Evolutionary conservation across 768 basidiomycete genomes (phyloP), one percentile per base, ranked within the genome.

Genomic region (Leccinum obscurum): DNA sequence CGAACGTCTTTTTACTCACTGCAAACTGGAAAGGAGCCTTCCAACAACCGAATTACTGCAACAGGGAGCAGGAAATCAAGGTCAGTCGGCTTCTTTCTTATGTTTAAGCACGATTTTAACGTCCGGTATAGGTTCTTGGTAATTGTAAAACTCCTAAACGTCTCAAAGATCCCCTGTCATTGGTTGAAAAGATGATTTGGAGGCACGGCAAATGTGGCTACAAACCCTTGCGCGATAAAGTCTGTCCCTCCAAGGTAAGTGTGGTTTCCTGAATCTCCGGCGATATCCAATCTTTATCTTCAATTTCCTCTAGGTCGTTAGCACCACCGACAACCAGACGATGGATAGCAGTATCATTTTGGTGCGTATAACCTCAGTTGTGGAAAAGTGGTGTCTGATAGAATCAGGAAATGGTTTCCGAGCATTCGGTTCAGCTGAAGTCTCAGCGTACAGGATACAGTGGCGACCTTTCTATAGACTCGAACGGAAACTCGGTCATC

Each of bases 221-320:
- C 66, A 81, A 83, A 58, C 78, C 81, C n/a, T 66, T 93, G 34
- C 75, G 86, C 30, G 81, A 88, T 60, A 72, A 79, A 28, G 71
- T 79, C n/a, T 95, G 94, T 68, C 88, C 90, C 3, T 89, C 90
- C 5, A 94, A 94, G 80, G 91, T 87, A 60, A 39, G 2, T 60
- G 0, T 34, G 49, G 20, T n/a, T 48, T 58, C 46, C 39, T 54
- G 24, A 44, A 22, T 49, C 14, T 54, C 22, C 51, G 1, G 10
- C 20, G 14, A 6, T 24, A 15, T 54, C 44, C 11, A 49, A 41
- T 20, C 17, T 14, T 30, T 51, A 20, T 56, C 0, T 9, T 50
- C 46, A 35, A 11, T 60, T 22, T 32, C 46, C 14, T 50, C 44
- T 57, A 85, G 84, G 70, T 84, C 22, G 69, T 70, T 58, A 72